A percentile compares a stretch with the other conserved stretches of the same genome.
Evolutionary conservation across 1,284 basidiomycete genomes (phyloP).

Genomic region (Leucoagaricus sp.): DNA sequence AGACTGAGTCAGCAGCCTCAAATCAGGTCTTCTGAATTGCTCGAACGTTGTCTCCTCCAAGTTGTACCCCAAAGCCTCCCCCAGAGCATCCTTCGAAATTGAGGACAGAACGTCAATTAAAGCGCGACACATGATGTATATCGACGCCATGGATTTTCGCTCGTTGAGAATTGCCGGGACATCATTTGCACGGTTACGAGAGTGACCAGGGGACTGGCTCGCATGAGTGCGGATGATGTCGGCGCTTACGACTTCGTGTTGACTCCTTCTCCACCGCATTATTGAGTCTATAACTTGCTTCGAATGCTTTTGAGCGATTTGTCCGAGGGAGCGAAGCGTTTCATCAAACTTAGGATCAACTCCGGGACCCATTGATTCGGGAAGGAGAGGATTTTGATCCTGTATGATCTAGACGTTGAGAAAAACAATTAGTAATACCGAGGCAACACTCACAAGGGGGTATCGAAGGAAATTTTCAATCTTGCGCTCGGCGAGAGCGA

Average conservation of each 20-base stretch:
- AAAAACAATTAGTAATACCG: slow-evolving; percentile 61
- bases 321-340: slow-evolving; percentile 79
- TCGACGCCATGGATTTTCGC: slow-evolving; percentile 79
- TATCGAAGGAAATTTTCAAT: slow-evolving; percentile 74
- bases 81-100: slow-evolving; percentile 74
- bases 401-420: slow-evolving; percentile 11
- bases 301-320: slow-evolving; percentile 83
- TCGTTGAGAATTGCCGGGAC: slow-evolving; percentile 65
- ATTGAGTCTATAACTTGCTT: slow-evolving; percentile 87
- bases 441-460: slow-evolving; percentile 55
- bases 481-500: slow-evolving; percentile 74
- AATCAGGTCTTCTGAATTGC: slow-evolving; percentile 77
- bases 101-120: slow-evolving; percentile 77
- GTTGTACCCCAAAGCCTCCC: slow-evolving; percentile 74
- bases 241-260: slow-evolving; percentile 64
- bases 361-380: slow-evolving; percentile 67
- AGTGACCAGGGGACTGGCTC: slow-evolving; percentile 42
- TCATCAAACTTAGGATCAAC: slow-evolving; percentile 82
- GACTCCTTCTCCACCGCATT: slow-evolving; percentile 83
- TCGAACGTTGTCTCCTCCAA: slow-evolving; percentile 88
- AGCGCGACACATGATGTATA: slow-evolving; percentile 87
- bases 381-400: slow-evolving; percentile 68
- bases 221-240: slow-evolving; percentile 55
- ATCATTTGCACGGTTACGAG: slow-evolving; percentile 49
- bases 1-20: slow-evolving; percentile 62